Conservation (phyloP, 305 asterid genomes). For the Solanum hybrid region DNA sequence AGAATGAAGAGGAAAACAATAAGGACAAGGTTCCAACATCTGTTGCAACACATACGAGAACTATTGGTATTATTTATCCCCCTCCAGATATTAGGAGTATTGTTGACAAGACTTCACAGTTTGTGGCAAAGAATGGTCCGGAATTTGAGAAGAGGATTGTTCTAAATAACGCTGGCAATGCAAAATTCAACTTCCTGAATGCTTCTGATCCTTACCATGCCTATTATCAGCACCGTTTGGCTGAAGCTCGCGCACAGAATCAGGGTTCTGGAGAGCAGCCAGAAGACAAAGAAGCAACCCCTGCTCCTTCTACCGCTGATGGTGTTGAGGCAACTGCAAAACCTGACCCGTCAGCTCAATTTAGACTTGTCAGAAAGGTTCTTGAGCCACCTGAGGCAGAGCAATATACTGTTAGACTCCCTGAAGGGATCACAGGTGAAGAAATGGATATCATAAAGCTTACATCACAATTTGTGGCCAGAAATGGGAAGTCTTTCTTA, state of each 20-base stretch:
- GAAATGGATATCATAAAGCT: slow-evolving; percentile 86
- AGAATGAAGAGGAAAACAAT: slow-evolving; percentile 25
- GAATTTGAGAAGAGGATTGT: slow-evolving; percentile 85
- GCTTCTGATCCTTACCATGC: slow-evolving; percentile 83
- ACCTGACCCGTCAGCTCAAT: slow-evolving; percentile 59
- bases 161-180: slow-evolving; percentile 74
- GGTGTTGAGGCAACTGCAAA: slow-evolving; percentile 33
- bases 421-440: slow-evolving; percentile 93
- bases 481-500: slow-evolving; percentile 80
- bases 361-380: slow-evolving; percentile 54
- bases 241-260: slow-evolving; percentile 70
- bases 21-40: slow-evolving; percentile 37
- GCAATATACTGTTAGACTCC: slow-evolving; percentile 75
- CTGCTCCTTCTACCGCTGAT: slow-evolving; percentile 31
- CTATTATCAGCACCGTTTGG: slow-evolving; percentile 79
- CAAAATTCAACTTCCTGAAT: slow-evolving; percentile 68
- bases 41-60: slow-evolving; percentile 72
- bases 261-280: slow-evolving; percentile 34
- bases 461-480: slow-evolving; percentile 87
- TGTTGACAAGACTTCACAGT: slow-evolving; percentile 79
- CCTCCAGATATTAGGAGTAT: slow-evolving; percentile 87
- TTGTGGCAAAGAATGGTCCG: slow-evolving; percentile 85
- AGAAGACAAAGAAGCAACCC: slow-evolving; percentile 33
- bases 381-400: slow-evolving; percentile 95
- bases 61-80: slow-evolving; percentile 84